phyloP scores from a whole-genome alignment of 768 basidiomycete species.

The Pleurotus giganteus region DNA sequence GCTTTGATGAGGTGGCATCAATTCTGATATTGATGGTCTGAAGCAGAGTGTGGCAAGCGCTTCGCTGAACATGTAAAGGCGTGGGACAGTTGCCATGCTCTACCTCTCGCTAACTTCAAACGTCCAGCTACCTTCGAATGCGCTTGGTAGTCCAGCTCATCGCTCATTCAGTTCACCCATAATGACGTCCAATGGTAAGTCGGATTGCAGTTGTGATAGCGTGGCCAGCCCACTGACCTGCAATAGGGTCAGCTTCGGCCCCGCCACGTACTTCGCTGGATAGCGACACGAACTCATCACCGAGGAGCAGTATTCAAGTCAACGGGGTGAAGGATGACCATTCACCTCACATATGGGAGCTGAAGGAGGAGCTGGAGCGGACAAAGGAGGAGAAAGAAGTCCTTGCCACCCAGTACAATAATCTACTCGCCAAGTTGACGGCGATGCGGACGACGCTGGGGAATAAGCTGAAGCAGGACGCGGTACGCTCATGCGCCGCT shows the following conservation, averaged over 20 bases:
- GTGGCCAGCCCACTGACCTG: neutral
- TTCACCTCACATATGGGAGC: conserved; percentile 33
- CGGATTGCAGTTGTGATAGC: too few relatives aligned
- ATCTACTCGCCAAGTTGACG: conserved; percentile 83
- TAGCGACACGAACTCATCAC: conserved; percentile 1
- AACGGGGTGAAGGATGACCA: conserved; percentile 25
- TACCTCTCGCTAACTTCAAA: conserved; percentile 9
- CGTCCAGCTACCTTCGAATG: conserved; percentile 7
- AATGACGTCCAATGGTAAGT: conserved; percentile 1
- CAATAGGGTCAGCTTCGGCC: neutral
- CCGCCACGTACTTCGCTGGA: conserved; percentile 6
- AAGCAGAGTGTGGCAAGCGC: neutral
- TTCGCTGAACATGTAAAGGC: too few relatives aligned
- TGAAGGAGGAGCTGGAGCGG: conserved; percentile 74
- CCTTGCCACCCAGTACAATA: conserved; percentile 83
- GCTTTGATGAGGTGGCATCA: neutral
- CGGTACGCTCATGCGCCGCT: conserved; percentile 49
- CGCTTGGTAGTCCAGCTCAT: conserved; percentile 6
- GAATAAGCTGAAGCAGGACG: conserved; percentile 94
- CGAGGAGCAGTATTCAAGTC: neutral
- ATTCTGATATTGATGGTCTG: neutral
- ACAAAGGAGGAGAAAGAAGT: conserved; percentile 85
- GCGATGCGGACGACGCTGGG: conserved; percentile 92
- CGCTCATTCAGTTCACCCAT: conserved; percentile 10
- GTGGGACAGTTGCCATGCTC: conserved; percentile 7